Percentiles rank a stretch among this genome's conserved stretches.
Conservation (phyloP, 805 yeast species). For the Cyberlindnera subsufficiens region DNA sequence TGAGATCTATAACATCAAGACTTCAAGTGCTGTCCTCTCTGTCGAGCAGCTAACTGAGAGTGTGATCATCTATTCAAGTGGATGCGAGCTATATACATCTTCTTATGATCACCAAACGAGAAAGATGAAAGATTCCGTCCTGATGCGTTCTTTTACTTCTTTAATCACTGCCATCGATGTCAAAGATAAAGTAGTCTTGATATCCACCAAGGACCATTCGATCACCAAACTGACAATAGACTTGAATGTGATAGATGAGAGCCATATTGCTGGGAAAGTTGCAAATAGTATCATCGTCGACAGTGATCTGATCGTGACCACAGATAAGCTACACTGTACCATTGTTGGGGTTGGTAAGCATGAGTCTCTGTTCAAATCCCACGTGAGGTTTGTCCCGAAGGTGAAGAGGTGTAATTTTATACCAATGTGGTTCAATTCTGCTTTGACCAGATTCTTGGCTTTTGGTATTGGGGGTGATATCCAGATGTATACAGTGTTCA, state of each 20-base stretch:
- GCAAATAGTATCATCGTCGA: slow-evolving; percentile 11
- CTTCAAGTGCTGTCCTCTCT: slow-evolving; percentile 19
- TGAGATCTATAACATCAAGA: slow-evolving; percentile 15
- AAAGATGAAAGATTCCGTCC: slow-evolving; percentile 12
- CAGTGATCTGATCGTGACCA: slow-evolving; percentile 10
- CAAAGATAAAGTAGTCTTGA: slow-evolving; percentile 14
- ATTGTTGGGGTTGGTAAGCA: slow-evolving; percentile 9
- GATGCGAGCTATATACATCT: slow-evolving; percentile 7
- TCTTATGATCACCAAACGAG: slow-evolving; percentile 11
- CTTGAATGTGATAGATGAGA: slow-evolving; percentile 13
- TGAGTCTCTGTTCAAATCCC: slow-evolving; percentile 11
- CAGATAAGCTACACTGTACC: slow-evolving; percentile 19
- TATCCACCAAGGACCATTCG: slow-evolving; percentile 27
- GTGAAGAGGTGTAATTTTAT: slow-evolving; percentile 22
- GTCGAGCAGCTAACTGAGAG: slow-evolving; percentile 13
- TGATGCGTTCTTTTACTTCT: slow-evolving; percentile 6
- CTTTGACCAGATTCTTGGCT: slow-evolving; percentile 18
- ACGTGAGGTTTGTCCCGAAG: slow-evolving; percentile 29
- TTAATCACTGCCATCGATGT: slow-evolving; percentile 21
- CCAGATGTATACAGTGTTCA: slow-evolving; percentile 20
- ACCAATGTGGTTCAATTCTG: slow-evolving; percentile 27
- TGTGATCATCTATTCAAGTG: slow-evolving; percentile 16
- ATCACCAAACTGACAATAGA: slow-evolving; percentile 17
- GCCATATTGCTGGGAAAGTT: slow-evolving; percentile 17
- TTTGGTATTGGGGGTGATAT: slow-evolving; percentile 35